These are phyloP conservation scores for Artemisia annua DNA, from an alignment of 129 eudicot species.

Conservation along the genomic window DNA sequence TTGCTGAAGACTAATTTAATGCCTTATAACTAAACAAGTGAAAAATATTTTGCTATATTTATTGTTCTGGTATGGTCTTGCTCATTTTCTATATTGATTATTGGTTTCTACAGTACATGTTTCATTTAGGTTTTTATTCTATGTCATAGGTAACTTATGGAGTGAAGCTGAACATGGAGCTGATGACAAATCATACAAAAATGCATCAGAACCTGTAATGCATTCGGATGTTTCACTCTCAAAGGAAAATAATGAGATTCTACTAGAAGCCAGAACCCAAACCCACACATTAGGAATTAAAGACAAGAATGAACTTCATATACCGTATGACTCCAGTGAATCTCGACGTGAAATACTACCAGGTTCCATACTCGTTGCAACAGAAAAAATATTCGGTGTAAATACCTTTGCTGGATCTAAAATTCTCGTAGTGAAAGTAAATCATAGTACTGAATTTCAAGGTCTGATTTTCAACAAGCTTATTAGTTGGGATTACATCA, in stretches of 20 bases:
- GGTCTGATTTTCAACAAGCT: conserved; percentile 80
- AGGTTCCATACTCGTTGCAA: conserved; percentile 74
- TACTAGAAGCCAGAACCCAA: conserved; percentile 42
- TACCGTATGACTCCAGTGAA: conserved; percentile 27
- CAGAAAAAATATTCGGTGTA: conserved; percentile 50
- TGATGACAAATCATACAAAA: conserved; percentile 27
- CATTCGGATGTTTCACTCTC: conserved; percentile 14
- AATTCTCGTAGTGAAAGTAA: conserved; percentile 72
- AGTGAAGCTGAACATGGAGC: conserved; percentile 34
- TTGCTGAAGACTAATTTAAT: conserved; percentile 15
- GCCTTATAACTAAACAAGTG: neutral
- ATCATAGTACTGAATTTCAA: conserved; percentile 63
- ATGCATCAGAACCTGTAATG: conserved; percentile 23
- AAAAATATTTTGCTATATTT: neutral
- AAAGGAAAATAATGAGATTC: conserved; percentile 46
- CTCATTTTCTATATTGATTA: conserved; percentile 2
- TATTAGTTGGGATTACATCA: conserved; percentile 71
- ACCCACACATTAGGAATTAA: conserved; percentile 23
- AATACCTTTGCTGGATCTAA: conserved; percentile 64
- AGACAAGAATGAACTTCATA: conserved; percentile 28
- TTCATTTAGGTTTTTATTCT: conserved; percentile 13
- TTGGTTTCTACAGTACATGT: neutral
- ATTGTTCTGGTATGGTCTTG: neutral
- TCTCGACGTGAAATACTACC: conserved; percentile 39
- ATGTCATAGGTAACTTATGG: conserved; percentile 47